Percentiles rank a stretch among this genome's conserved stretches.
phyloP scores from a whole-genome alignment of 2,329 filamentous ascomycete genomes.

The Xylariaceae sp. region DNA sequence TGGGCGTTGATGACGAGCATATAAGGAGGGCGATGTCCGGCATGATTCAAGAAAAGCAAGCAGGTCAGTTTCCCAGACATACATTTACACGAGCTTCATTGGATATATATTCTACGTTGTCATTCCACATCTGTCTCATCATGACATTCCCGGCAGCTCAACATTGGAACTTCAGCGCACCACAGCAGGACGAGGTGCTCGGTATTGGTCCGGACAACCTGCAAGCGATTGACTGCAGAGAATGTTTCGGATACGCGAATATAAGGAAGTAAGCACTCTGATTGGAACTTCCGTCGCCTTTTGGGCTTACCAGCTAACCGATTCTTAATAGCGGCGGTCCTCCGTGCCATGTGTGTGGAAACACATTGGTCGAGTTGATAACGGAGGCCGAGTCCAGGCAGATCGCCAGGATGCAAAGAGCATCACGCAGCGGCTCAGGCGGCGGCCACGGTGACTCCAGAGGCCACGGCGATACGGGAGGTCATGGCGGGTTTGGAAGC shows the following conservation, averaged over 20 bases:
- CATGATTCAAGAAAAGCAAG: background rate
- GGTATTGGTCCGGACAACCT: conserved; percentile 12
- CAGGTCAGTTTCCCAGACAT: background rate
- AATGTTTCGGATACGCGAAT: conserved; percentile 12
- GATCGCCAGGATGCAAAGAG: background rate
- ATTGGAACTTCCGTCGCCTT: background rate
- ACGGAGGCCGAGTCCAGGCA: conserved; percentile 10
- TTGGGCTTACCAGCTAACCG: background rate
- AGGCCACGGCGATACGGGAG: background rate
- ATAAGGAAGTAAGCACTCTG: conserved; percentile 11
- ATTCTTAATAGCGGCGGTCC: conserved; percentile 3
- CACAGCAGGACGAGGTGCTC: conserved; percentile 8
- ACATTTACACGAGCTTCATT: background rate
- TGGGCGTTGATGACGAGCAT: background rate
- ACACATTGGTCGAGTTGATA: conserved; percentile 15
- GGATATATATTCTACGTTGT: background rate
- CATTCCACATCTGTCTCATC: background rate
- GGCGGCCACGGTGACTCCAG: background rate
- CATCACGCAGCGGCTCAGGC: background rate
- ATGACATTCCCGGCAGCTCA: conserved; percentile 11
- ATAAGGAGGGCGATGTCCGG: conserved; percentile 5
- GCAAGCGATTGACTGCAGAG: conserved; percentile 8
- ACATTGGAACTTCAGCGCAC: conserved; percentile 2
- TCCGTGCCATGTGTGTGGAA: conserved; percentile 9
- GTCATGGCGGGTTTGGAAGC: background rate